phyloP scores from a whole-genome alignment of 2,329 filamentous ascomycete genomes.

The Penicillium hordei region DNA sequence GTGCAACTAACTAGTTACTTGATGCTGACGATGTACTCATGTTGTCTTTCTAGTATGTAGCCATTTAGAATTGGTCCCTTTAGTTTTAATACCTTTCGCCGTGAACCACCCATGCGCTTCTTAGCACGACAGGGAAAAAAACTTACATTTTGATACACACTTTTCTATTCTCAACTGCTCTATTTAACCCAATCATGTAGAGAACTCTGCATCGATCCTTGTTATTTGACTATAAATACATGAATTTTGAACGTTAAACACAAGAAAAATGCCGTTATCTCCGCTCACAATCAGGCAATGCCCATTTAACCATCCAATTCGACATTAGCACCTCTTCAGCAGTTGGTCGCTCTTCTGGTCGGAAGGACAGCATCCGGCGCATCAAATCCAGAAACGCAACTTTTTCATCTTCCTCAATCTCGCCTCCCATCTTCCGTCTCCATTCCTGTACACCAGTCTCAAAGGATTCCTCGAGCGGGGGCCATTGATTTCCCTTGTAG shows the following conservation, averaged over 20 bases:
- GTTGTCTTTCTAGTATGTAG: no score
- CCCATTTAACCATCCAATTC: conserved; percentile 40
- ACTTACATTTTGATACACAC: no score
- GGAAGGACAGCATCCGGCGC: conserved; percentile 32
- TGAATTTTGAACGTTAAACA: not conserved
- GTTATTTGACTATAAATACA: no score
- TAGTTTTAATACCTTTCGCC: no score
- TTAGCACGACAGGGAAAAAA: no score
- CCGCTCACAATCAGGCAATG: conserved; percentile 20
- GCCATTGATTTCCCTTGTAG: conserved; percentile 13
- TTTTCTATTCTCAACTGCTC: no score
- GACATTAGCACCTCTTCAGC: conserved; percentile 33
- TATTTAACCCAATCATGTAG: not conserved
- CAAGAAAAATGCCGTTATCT: not conserved
- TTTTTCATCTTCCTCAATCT: conserved; percentile 23
- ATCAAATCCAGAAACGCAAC: conserved; percentile 33
- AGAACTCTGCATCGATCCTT: not conserved
- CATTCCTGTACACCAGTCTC: conserved; percentile 20
- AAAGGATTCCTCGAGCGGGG: conserved; percentile 30
- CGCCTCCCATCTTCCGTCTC: conserved; percentile 16
- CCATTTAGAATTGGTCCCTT: no score
- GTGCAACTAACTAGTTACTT: no score
- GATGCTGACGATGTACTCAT: no score
- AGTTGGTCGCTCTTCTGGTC: conserved; percentile 30
- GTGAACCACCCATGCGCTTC: no score